Evolutionary conservation across 345 rosid species (phyloP).

Genomic region (rapeseed (Brassica napus)): Da-Ae NC_063448.1:43625001-43625500

Average conservation of each 20-base stretch:
- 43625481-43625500: slow-evolving; percentile 68
- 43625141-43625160: slow-evolving; percentile 60
- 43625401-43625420: background rate
- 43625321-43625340: slow-evolving; percentile 16
- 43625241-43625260: background rate
- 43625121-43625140: slow-evolving; percentile 89
- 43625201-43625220: slow-evolving; percentile 5
- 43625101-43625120: slow-evolving; percentile 89
- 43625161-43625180: background rate
- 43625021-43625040: slow-evolving; percentile 23
- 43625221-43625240: slow-evolving; percentile 5
- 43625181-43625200: background rate
- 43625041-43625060: slow-evolving; percentile 65
- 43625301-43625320: slow-evolving; percentile 1
- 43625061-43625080: slow-evolving; percentile 68
- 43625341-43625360: background rate
- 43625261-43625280: background rate
- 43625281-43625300: slow-evolving; percentile 12
- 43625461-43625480: slow-evolving; percentile 81
- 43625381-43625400: slow-evolving; percentile 3
- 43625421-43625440: slow-evolving; percentile 15
- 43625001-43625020: slow-evolving; percentile 10
- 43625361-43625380: slow-evolving; percentile 2
- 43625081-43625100: slow-evolving; percentile 78
- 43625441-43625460: slow-evolving; percentile 20